Evolutionary conservation across 352 stramenopile genomes (phyloP).

Genomic region (Globisporangium cylindrosporum): DNA sequence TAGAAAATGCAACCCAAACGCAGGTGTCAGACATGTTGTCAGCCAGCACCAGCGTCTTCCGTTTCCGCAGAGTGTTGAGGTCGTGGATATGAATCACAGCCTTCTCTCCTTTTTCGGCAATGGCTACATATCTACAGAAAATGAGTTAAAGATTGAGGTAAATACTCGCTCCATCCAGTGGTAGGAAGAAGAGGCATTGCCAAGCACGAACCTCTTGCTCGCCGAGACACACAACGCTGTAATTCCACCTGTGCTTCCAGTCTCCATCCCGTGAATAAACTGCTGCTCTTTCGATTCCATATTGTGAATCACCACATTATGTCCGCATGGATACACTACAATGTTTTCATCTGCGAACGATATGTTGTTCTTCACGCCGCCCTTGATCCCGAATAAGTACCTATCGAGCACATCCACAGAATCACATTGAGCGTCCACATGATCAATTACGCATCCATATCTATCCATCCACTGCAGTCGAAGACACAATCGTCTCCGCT

Average conservation of each 20-base stretch:
- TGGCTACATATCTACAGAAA: slow-evolving; percentile 66
- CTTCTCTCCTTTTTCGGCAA: slow-evolving; percentile 83
- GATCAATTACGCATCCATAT: background rate
- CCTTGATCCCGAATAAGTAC: slow-evolving; percentile 87
- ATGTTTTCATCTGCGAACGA: slow-evolving; percentile 84
- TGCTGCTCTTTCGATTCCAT: slow-evolving; percentile 90
- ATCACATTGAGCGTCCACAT: background rate
- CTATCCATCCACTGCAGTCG: background rate
- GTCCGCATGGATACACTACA: slow-evolving; percentile 84
- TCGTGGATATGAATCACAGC: slow-evolving; percentile 91
- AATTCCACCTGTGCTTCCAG: slow-evolving; percentile 65
- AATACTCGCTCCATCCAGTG: background rate
- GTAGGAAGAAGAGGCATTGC: background rate
- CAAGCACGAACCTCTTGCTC: slow-evolving; percentile 50
- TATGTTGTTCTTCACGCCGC: slow-evolving; percentile 76
- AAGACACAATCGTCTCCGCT: background rate
- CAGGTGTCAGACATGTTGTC: slow-evolving; percentile 83
- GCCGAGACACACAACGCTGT: slow-evolving; percentile 79
- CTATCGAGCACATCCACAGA: slow-evolving; percentile 17
- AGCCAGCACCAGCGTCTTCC: slow-evolving; percentile 78
- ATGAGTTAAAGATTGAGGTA: background rate
- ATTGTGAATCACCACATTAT: slow-evolving; percentile 88
- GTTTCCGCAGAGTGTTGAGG: slow-evolving; percentile 73
- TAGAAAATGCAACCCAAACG: slow-evolving; percentile 85
- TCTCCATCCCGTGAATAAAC: slow-evolving; percentile 88